Percentiles rank a stretch among this genome's conserved stretches.
phyloP scores from a whole-genome alignment of 2,329 filamentous ascomycete species.

The Penicillium sp. region DNA sequence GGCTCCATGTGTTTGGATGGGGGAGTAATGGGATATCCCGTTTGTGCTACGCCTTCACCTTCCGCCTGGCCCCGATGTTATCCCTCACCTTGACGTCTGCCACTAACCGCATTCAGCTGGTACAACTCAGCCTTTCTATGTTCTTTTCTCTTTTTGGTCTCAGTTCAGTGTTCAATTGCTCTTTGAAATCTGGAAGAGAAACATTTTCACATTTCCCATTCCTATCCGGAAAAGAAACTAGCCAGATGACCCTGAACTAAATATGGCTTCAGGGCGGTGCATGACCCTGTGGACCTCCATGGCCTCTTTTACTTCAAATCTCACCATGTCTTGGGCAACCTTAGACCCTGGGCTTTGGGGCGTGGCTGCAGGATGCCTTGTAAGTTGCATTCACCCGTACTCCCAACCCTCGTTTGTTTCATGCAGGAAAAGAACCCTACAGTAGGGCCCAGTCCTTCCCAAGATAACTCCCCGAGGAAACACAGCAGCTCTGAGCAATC shows the following conservation, averaged over 20 bases:
- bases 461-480: not conserved
- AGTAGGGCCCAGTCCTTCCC: not conserved
- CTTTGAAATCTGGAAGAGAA: not conserved
- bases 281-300: constrained; percentile 1
- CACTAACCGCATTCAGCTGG: not conserved
- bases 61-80: not conserved
- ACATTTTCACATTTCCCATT: not conserved
- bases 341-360: constrained; percentile 15
- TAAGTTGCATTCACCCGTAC: constrained; percentile 22
- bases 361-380: constrained; percentile 16
- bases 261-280: constrained; percentile 7
- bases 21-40: not conserved
- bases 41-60: not conserved
- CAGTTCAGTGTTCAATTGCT: not conserved
- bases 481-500: not conserved
- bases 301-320: not conserved
- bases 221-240: not conserved
- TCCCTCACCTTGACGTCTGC: not conserved
- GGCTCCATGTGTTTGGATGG: not conserved
- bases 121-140: not conserved
- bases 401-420: not conserved
- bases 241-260: not conserved
- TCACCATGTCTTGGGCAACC: constrained; percentile 11
- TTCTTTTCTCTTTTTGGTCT: not conserved
- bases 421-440: constrained; percentile 15